Percentiles rank a stretch among this genome's conserved stretches.
Evolutionary conservation across 2,329 filamentous ascomycete genomes (phyloP).

Genomic region (Aaosphaeria arxii): DNA sequence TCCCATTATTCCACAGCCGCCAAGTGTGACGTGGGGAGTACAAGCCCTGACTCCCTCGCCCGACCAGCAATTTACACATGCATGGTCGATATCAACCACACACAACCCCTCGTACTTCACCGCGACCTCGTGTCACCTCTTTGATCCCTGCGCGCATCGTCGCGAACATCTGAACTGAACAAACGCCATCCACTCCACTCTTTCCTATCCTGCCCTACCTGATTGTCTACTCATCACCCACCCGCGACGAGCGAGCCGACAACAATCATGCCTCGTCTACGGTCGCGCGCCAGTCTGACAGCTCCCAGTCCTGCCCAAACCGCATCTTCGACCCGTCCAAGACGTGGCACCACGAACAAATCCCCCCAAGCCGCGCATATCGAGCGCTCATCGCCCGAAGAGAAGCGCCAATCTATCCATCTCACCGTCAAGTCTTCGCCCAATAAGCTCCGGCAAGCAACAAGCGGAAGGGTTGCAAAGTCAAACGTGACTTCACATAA

Average conservation of each 20-base stretch:
- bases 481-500: conserved; percentile 32
- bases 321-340: conserved; percentile 34
- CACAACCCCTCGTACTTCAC: conserved; percentile 3
- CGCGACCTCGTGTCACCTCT: not conserved
- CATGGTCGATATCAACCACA: conserved; percentile 12
- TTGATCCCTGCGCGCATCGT: conserved; percentile 5
- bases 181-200: conserved; percentile 1
- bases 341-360: conserved; percentile 34
- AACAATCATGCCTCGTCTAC: conserved; percentile 34
- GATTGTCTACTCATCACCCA: not conserved
- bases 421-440: conserved; percentile 51
- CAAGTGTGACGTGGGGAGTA: conserved; percentile 20
- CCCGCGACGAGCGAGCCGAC: conserved; percentile 1
- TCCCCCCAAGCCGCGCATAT: conserved; percentile 34
- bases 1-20: conserved; percentile 4
- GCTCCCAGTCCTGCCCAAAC: conserved; percentile 33
- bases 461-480: conserved; percentile 30
- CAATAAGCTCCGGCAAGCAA: conserved; percentile 48
- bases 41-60: conserved; percentile 5
- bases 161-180: not conserved
- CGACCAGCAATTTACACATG: conserved; percentile 2
- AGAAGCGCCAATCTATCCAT: conserved; percentile 44
- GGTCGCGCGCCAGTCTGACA: conserved; percentile 35
- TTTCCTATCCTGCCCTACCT: not conserved
- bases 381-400: conserved; percentile 40